Conservation (phyloP, 306 rosid species). For the Vigna unguiculata region DNA sequence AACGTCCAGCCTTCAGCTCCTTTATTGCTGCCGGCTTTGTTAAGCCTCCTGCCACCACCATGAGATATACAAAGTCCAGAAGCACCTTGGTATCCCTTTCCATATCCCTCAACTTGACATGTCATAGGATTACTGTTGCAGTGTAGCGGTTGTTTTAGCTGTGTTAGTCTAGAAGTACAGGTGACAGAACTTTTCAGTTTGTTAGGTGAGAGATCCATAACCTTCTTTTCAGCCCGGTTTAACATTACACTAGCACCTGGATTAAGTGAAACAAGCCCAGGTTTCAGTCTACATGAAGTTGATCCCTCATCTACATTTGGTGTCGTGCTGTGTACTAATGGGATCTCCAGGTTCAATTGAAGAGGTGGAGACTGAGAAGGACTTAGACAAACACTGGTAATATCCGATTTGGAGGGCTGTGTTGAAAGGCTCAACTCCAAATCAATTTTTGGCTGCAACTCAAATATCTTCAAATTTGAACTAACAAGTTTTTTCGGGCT, state of each 20-base stretch:
- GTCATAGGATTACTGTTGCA: conserved; percentile 66
- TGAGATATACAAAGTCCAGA: conserved; percentile 92
- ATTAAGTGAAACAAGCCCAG: conserved; percentile 39
- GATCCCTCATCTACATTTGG: conserved; percentile 71
- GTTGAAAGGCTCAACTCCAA: conserved; percentile 84
- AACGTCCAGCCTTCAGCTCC: conserved; percentile 93
- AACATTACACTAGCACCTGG: conserved; percentile 49
- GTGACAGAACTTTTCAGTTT: conserved; percentile 74
- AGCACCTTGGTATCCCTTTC: conserved; percentile 93
- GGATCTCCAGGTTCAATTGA: conserved; percentile 60
- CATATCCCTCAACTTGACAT: conserved; percentile 89
- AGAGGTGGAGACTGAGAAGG: conserved; percentile 36
- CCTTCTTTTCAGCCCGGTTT: conserved; percentile 55
- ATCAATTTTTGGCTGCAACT: conserved; percentile 63
- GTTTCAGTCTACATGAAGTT: conserved; percentile 63
- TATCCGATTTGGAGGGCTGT: conserved; percentile 69
- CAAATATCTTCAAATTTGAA: conserved; percentile 54
- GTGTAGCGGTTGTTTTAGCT: conserved; percentile 57
- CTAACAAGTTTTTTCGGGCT: conserved; percentile 55
- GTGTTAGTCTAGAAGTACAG: conserved; percentile 72
- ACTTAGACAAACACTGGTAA: conserved; percentile 59
- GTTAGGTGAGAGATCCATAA: conserved; percentile 57
- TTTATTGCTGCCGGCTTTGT: conserved; percentile 79
- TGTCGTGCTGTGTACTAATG: conserved; percentile 46
- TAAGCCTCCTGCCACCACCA: conserved; percentile 93